Percentiles rank a stretch among this genome's conserved stretches.
phyloP scores from a whole-genome alignment of 352 stramenopile genomes.

The Phytophthora capsici region DNA sequence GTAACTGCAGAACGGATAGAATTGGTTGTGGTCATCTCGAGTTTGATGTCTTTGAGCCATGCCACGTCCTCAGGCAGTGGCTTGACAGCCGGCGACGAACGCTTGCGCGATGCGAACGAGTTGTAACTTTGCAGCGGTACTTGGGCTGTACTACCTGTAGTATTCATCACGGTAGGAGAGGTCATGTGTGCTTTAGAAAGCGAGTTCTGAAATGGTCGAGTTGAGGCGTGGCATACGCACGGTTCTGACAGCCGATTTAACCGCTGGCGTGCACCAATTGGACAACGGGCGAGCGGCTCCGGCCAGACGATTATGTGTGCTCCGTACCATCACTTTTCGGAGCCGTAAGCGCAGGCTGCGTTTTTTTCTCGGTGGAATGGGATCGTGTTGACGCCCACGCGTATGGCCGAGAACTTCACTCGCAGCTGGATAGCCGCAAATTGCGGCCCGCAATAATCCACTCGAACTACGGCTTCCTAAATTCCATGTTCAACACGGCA shows the following conservation, averaged over 20 bases:
- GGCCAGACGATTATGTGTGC: constrained; percentile 19
- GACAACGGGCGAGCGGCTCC: constrained; percentile 29
- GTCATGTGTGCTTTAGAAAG: constrained; percentile 22
- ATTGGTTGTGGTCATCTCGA: constrained; percentile 41
- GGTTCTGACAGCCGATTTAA: constrained; percentile 34
- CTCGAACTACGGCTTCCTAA: not conserved
- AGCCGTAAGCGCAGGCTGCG: constrained; percentile 12
- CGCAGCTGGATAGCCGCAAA: constrained; percentile 22
- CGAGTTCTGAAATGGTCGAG: constrained; percentile 35
- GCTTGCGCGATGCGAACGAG: constrained; percentile 36
- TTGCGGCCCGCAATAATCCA: constrained; percentile 44
- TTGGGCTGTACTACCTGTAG: not conserved
- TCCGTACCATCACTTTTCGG: constrained; percentile 3
- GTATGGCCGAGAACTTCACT: constrained; percentile 5
- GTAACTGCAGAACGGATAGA: constrained; percentile 31
- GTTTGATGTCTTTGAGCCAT: constrained; percentile 44
- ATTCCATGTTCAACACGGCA: constrained; percentile 15
- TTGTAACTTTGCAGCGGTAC: constrained; percentile 18
- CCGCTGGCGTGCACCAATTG: constrained; percentile 29
- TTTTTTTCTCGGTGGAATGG: constrained; percentile 27
- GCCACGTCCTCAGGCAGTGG: constrained; percentile 42
- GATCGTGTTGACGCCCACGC: constrained; percentile 15
- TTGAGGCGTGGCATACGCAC: constrained; percentile 11
- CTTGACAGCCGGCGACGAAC: constrained; percentile 34
- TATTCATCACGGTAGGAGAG: constrained; percentile 11